Conservation (phyloP, 2,329 filamentous ascomycete genomes). For the Magnaporthales sp. region DNA sequence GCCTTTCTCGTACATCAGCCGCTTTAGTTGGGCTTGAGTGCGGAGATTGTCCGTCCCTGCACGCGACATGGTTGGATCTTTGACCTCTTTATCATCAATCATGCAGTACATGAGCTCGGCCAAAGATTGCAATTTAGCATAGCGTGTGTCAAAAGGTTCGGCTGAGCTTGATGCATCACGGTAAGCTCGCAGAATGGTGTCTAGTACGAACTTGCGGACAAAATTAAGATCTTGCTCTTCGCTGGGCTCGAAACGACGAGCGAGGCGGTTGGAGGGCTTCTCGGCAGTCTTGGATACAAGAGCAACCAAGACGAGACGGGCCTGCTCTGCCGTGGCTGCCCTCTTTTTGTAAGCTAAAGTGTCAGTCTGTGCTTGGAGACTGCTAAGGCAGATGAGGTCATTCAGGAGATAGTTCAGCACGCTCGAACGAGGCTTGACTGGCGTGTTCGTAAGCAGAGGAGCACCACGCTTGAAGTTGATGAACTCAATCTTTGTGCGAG, state of each 20-base stretch:
- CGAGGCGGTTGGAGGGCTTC: slow-evolving; percentile 48
- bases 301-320: slow-evolving; percentile 77
- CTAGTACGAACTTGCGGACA: slow-evolving; percentile 88
- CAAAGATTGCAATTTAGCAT: slow-evolving; percentile 77
- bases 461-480: slow-evolving; percentile 97
- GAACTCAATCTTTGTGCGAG: slow-evolving; percentile 92
- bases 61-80: slow-evolving; percentile 35
- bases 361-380: slow-evolving; percentile 56
- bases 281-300: slow-evolving; percentile 85
- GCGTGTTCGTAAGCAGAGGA: slow-evolving; percentile 73
- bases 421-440: slow-evolving; percentile 86
- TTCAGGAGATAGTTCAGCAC: slow-evolving; percentile 91
- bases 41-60: slow-evolving; percentile 25
- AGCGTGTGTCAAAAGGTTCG: slow-evolving; percentile 77
- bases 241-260: slow-evolving; percentile 56
- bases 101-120: slow-evolving; percentile 91
- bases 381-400: slow-evolving; percentile 56
- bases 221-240: slow-evolving; percentile 81
- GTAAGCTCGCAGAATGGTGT: slow-evolving; percentile 86
- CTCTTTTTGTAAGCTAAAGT: slow-evolving; percentile 76
- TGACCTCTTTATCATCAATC: slow-evolving; percentile 73
- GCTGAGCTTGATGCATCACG: slow-evolving; percentile 74
- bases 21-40: slow-evolving; percentile 77
- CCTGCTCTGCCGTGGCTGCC: slow-evolving; percentile 73
- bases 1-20: slow-evolving; percentile 98